Evolutionary conservation across 768 basidiomycete genomes (phyloP), one percentile per base, ranked within the genome.

Genomic region (Macrocybe gigantea): DNA sequence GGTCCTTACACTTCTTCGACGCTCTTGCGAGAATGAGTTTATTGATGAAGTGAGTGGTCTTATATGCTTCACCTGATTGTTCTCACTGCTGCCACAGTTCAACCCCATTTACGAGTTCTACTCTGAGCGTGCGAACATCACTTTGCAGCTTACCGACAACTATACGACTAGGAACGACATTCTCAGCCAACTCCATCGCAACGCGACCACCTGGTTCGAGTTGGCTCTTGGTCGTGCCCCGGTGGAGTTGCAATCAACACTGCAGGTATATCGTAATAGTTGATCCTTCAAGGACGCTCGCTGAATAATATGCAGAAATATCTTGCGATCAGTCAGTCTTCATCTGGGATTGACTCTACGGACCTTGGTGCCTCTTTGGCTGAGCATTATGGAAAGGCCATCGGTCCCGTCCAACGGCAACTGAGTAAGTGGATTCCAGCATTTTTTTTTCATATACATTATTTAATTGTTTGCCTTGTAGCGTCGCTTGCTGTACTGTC

Each of bases 361-460:
- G 95, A 98, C 65, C 76, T 99, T 43, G 95, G 95, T 3, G 89
- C 93, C 11, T 89, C 93, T 11, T 67, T 95, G 34, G 95, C 95
- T 5, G 77, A 94, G 60, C 81, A 85, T 37, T 93, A 86, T 64
- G 90, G 84, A 3, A 91, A 86, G 60, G 78, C 82, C 2, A 83
- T 92, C 49, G 85, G 89, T 1, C 81, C 84, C 4, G 77, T 82
- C 38, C 83, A 90, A 53, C 74, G 88, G 32, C 86, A 88, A 55
- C 67, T 87, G 31, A 75, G 93, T 94, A 56, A 41, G 82, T 39
- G 3, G 29, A 31, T 14, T 36, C 43, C 33, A 29, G 32, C 31
- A 35, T 55, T n/a, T 5, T 41, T 43, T 6, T 14, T 34, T 15
- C 6, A 14, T 41, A 8, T 30, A 33, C 40, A 39, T 51, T 46